Conservation (phyloP, 306 rosid species). For the Lathyrus sativus region DNA sequence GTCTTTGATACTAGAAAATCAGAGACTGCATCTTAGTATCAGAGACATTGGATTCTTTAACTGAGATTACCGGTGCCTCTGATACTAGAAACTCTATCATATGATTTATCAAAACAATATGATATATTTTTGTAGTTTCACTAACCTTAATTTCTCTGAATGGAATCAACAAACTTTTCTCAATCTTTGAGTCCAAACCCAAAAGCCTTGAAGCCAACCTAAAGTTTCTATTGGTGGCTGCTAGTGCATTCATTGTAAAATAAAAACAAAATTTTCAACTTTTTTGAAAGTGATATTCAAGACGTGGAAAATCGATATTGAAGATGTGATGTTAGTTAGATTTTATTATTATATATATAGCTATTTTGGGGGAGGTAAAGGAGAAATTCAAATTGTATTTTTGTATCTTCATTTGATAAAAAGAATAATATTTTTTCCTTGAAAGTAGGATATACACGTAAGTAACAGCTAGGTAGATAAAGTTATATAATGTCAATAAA, state of each 20-base stretch:
- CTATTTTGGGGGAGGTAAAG: neutral
- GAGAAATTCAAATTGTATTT: neutral
- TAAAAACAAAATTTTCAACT: neutral
- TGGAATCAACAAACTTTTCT: slow-evolving; percentile 86
- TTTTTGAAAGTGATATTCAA: slow-evolving; percentile 5
- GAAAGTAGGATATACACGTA: slow-evolving; percentile 23
- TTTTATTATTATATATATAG: slow-evolving; percentile 17
- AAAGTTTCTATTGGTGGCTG: slow-evolving; percentile 94
- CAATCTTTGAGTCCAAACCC: slow-evolving; percentile 92
- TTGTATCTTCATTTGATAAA: too few relatives aligned
- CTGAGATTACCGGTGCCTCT: too few relatives aligned
- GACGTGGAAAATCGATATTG: slow-evolving; percentile 30
- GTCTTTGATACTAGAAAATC: too few relatives aligned
- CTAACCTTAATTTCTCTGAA: slow-evolving; percentile 92
- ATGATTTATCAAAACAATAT: neutral
- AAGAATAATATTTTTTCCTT: neutral
- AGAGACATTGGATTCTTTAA: too few relatives aligned
- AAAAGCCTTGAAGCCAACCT: slow-evolving; percentile 82
- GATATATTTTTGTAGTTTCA: neutral
- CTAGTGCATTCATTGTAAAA: slow-evolving; percentile 78
- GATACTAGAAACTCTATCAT: neutral
- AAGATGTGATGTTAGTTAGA: neutral
- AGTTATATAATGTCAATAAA: slow-evolving; percentile 22
- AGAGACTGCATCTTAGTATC: too few relatives aligned
- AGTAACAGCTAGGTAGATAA: slow-evolving; percentile 1